phyloP scores from a whole-genome alignment of 805 yeast genomes.

The Schwanniomyces vanrijiae region DNA sequence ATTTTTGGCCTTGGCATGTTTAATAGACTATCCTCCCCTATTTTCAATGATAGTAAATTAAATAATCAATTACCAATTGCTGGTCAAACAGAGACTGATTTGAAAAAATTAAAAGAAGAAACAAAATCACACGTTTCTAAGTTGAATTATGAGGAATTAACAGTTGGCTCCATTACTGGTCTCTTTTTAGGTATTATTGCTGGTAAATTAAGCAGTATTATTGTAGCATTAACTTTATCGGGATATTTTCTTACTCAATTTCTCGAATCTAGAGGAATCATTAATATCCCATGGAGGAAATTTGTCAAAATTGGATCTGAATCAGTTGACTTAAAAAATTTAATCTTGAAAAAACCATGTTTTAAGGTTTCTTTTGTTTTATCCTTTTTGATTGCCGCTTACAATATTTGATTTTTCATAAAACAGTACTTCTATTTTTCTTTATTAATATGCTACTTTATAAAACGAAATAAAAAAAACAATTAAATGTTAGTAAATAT shows the following conservation, averaged over 20 bases:
- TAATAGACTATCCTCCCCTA: background rate
- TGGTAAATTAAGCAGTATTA: conserved; percentile 58
- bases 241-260: conserved; percentile 48
- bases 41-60: background rate
- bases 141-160: conserved; percentile 59
- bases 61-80: background rate
- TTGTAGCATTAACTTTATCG: conserved; percentile 51
- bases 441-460: conserved; percentile 1
- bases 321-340: conserved; percentile 45
- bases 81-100: background rate
- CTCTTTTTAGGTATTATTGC: conserved; percentile 55
- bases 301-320: conserved; percentile 32
- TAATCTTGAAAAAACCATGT: conserved; percentile 59
- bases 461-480: conserved; percentile 2
- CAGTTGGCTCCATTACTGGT: conserved; percentile 65
- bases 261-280: conserved; percentile 54
- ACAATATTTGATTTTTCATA: conserved; percentile 31
- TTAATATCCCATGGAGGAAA: conserved; percentile 45
- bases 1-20: background rate
- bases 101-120: background rate
- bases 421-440: background rate
- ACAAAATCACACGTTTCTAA: background rate
- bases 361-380: conserved; percentile 58
- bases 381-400: conserved; percentile 61
- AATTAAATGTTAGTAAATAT: conserved; percentile 1